Evolutionary conservation across 345 rosid species (phyloP).

Genomic region (Camelina hispida): DNA sequence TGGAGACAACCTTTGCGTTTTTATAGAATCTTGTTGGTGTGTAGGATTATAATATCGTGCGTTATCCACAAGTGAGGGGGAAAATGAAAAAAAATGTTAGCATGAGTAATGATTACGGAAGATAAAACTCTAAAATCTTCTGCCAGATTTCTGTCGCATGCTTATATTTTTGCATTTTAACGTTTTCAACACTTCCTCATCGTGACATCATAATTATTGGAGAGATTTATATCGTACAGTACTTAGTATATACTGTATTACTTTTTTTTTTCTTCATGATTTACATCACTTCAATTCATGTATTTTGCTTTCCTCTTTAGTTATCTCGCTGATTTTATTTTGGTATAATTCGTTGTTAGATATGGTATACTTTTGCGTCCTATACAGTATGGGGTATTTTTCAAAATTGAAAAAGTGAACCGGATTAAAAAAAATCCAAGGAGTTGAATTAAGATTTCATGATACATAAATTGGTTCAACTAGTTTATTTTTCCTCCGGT

Average conservation of each 20-base stretch:
- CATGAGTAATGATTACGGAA: slow-evolving; percentile 43
- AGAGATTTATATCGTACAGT: neutral
- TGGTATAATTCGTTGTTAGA: neutral
- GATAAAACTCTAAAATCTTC: slow-evolving; percentile 20
- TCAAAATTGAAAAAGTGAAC: neutral
- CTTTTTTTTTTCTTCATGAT: neutral
- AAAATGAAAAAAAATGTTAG: slow-evolving; percentile 11
- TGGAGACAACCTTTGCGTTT: slow-evolving; percentile 38
- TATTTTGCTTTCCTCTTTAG: neutral
- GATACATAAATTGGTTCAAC: neutral
- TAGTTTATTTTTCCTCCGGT: neutral
- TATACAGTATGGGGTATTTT: neutral
- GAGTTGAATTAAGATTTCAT: neutral
- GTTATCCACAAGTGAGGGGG: slow-evolving; percentile 19
- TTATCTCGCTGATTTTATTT: neutral
- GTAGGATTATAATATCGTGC: neutral
- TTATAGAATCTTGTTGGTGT: slow-evolving; percentile 30
- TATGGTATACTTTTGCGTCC: neutral
- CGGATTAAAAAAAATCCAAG: neutral
- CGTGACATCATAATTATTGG: slow-evolving; percentile 38
- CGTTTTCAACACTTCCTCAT: slow-evolving; percentile 33
- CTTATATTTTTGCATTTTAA: slow-evolving; percentile 24
- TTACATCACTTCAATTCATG: neutral
- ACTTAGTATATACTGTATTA: neutral
- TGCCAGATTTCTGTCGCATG: slow-evolving; percentile 39